phyloP scores from a whole-genome alignment of 345 rosid genomes.

The Noccaea caerulescens region DNA sequence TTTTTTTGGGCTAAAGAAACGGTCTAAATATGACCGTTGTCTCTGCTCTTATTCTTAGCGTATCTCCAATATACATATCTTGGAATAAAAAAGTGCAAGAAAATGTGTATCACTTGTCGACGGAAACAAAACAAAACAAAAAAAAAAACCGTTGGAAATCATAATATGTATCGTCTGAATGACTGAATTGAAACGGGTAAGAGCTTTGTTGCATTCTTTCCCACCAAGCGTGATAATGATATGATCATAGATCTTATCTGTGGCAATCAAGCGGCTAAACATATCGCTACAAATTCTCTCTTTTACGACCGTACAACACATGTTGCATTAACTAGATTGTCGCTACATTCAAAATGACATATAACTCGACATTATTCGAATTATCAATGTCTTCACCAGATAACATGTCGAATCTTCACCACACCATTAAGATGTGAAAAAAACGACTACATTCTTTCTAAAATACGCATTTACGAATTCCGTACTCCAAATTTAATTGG shows the following conservation, averaged over 20 bases:
- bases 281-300: neutral
- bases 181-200: neutral
- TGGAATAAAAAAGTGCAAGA: too few species aligned
- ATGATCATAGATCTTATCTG: too few species aligned
- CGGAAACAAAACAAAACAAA: too few species aligned
- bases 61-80: neutral
- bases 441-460: neutral
- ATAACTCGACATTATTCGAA: neutral
- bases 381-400: neutral
- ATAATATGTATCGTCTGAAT: neutral
- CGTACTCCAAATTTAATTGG: conserved; percentile 19
- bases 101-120: too few species aligned
- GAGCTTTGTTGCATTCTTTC: neutral
- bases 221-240: too few species aligned
- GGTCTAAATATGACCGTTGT: too few species aligned
- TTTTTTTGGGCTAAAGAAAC: too few species aligned
- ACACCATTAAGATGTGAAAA: neutral
- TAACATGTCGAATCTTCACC: neutral
- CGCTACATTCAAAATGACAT: neutral
- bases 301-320: neutral
- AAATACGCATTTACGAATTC: neutral
- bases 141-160: too few species aligned
- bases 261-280: too few species aligned
- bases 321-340: neutral
- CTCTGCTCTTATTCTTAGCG: too few species aligned